phyloP scores from a whole-genome alignment of 495 filamentous ascomycete species.

The Talaromyces wortmannii region DNA sequence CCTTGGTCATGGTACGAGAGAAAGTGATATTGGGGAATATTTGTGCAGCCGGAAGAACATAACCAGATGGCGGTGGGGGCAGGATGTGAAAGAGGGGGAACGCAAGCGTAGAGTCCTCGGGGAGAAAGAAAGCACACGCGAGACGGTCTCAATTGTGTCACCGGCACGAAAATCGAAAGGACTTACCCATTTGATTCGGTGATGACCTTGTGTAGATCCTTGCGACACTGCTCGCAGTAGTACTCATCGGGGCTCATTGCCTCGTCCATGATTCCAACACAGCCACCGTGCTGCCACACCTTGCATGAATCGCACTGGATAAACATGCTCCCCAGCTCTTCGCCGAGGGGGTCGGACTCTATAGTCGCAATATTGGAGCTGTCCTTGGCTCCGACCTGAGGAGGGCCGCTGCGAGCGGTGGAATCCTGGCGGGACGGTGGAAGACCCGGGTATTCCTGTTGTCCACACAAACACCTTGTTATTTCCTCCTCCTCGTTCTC shows the following conservation, averaged over 20 bases:
- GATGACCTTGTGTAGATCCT: conserved; percentile 80
- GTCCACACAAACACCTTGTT: conserved; percentile 90
- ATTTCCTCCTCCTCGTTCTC: conserved; percentile 81
- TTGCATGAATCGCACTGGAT: conserved; percentile 98
- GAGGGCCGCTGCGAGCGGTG: conserved; percentile 23
- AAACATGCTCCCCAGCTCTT: conserved; percentile 89
- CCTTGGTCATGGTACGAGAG: not conserved
- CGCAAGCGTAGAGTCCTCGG: conserved; percentile 10
- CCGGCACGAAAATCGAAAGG: not conserved
- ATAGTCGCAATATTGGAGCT: conserved; percentile 29
- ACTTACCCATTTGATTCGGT: conserved; percentile 81
- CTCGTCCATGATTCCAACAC: conserved; percentile 94
- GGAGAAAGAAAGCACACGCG: no score
- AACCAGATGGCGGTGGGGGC: not conserved
- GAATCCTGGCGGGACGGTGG: conserved; percentile 60
- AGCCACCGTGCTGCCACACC: conserved; percentile 98
- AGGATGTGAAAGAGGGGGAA: not conserved
- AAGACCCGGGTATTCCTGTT: conserved; percentile 90
- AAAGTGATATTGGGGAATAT: not conserved
- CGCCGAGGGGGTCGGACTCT: conserved; percentile 48
- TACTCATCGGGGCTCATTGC: conserved; percentile 91
- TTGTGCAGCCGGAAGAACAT: not conserved
- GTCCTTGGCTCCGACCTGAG: conserved; percentile 36
- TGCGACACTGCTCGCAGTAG: conserved; percentile 91
- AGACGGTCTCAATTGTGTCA: no score